phyloP scores from a whole-genome alignment of 1,284 basidiomycete genomes.

The Exobasidium cylindrosporum region DNA sequence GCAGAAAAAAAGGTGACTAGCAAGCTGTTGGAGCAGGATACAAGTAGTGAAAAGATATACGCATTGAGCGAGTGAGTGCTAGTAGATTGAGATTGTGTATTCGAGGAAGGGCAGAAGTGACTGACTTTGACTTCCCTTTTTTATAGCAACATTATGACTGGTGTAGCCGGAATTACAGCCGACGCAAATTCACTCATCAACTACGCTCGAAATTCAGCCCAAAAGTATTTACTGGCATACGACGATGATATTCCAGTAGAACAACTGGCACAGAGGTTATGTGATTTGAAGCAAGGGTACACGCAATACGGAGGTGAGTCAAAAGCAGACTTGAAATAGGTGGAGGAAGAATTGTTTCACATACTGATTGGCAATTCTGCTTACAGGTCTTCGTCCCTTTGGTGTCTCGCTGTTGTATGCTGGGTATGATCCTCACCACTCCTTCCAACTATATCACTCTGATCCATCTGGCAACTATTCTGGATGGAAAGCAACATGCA shows the following conservation, averaged over 20 bases:
- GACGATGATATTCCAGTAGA: constrained; percentile 98
- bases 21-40: constrained; percentile 88
- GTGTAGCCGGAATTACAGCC: constrained; percentile 91
- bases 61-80: constrained; percentile 69
- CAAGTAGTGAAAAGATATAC: constrained; percentile 95
- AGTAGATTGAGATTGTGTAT: neutral
- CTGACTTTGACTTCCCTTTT: neutral
- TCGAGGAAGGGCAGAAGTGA: neutral
- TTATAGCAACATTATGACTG: constrained; percentile 83
- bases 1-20: constrained; percentile 99
- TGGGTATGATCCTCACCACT: constrained; percentile 90
- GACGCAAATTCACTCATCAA: constrained; percentile 98
- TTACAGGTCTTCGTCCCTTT: constrained; percentile 78
- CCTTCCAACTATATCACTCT: constrained; percentile 96
- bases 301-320: constrained; percentile 78
- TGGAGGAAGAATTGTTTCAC: neutral
- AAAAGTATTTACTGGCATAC: constrained; percentile 79
- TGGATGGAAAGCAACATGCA: constrained; percentile 98
- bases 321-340: neutral
- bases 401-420: constrained; percentile 95
- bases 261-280: constrained; percentile 85
- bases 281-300: constrained; percentile 97
- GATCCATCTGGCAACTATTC: constrained; percentile 98
- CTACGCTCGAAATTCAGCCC: constrained; percentile 85
- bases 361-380: constrained; percentile 58